phyloP scores from a whole-genome alignment of 345 rosid genomes.

The Litchi chinensis region DNA sequence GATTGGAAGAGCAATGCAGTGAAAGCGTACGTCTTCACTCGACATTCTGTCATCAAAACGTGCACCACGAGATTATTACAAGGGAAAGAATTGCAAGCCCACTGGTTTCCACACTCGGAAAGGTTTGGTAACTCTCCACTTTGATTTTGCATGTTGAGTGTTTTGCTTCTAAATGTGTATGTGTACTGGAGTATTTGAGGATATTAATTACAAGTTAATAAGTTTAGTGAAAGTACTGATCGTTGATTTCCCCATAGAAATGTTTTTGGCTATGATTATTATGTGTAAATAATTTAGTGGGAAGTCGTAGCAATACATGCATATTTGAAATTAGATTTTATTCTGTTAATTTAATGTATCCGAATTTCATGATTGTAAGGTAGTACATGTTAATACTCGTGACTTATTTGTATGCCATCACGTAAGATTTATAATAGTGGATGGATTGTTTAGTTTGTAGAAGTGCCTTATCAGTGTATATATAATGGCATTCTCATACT shows the following conservation, averaged over 20 bases:
- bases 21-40: slow-evolving; percentile 84
- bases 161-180: background rate
- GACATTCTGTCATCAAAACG: slow-evolving; percentile 86
- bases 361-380: background rate
- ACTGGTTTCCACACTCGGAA: slow-evolving; percentile 91
- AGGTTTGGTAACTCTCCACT: slow-evolving; percentile 37
- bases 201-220: background rate
- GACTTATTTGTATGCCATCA: background rate
- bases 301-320: background rate
- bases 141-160: background rate
- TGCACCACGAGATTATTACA: slow-evolving; percentile 83
- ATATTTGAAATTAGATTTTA: background rate
- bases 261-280: background rate
- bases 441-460: background rate
- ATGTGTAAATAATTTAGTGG: background rate
- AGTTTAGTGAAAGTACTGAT: slow-evolving; percentile 8
- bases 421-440: background rate
- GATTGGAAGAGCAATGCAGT: slow-evolving; percentile 65
- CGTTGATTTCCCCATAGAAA: background rate
- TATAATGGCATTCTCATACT: background rate
- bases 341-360: background rate
- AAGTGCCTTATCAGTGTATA: background rate
- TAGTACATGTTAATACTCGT: background rate
- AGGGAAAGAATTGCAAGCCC: slow-evolving; percentile 91
- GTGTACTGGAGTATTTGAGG: background rate